Evolutionary conservation across 148 eudicot species (phyloP).

Genomic region (Persicaria maculosa): DNA sequence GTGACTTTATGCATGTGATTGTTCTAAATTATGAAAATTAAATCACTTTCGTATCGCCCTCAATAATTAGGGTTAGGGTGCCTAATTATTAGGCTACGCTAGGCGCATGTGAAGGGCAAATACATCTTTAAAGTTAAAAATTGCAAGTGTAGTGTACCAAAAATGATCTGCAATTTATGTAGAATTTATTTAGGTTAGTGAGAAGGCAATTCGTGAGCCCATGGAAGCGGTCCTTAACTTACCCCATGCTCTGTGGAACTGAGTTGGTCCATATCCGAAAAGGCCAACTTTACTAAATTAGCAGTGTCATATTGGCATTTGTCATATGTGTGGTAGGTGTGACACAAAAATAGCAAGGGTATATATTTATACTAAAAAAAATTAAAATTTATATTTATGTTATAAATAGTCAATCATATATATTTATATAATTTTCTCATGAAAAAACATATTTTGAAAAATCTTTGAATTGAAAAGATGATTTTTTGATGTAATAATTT

Average conservation of each 20-base stretch:
- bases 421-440: too few relatives aligned
- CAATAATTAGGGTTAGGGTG: slow-evolving; percentile 27
- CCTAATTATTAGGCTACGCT: slow-evolving; percentile 18
- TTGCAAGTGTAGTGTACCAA: background rate
- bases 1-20: slow-evolving; percentile 41
- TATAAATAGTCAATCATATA: too few relatives aligned
- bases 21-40: slow-evolving; percentile 8
- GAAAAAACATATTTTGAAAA: too few relatives aligned
- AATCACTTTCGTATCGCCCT: slow-evolving; percentile 13
- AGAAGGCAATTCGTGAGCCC: background rate
- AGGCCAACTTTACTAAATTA: background rate
- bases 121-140: background rate
- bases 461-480: too few relatives aligned
- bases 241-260: background rate
- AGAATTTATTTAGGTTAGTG: background rate
- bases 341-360: too few relatives aligned
- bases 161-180: background rate
- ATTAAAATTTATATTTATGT: too few relatives aligned
- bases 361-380: too few relatives aligned
- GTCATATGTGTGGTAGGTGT: background rate
- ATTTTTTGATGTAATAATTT: too few relatives aligned
- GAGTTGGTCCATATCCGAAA: slow-evolving; percentile 3
- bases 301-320: slow-evolving; percentile 4
- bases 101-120: slow-evolving; percentile 31
- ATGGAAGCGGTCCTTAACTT: background rate